Percentiles rank a stretch among this genome's conserved stretches.
Evolutionary conservation across 73 alveolate genomes (phyloP).

Genomic region (Stentor roeselii): DNA sequence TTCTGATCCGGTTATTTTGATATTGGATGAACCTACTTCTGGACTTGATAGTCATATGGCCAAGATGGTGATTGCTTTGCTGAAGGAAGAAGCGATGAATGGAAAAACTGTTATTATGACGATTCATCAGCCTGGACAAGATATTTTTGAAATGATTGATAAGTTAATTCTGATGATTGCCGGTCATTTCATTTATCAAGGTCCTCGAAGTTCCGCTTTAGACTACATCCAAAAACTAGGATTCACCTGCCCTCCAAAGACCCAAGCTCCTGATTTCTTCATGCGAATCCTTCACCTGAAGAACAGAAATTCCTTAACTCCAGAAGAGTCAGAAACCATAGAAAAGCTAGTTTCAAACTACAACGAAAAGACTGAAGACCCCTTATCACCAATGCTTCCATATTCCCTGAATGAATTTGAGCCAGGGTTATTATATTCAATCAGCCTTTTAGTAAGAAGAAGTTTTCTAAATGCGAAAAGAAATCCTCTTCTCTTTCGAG

Average conservation of each 20-base stretch:
- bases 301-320: background rate
- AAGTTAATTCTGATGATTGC: too few relatives aligned
- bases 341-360: constrained; percentile 31
- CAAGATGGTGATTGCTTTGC: too few relatives aligned
- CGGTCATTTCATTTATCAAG: constrained; percentile 42
- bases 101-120: too few relatives aligned
- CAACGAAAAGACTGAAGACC: constrained; percentile 11
- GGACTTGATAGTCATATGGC: too few relatives aligned
- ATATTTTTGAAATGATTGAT: too few relatives aligned
- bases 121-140: too few relatives aligned
- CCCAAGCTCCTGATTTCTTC: constrained; percentile 71
- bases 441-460: background rate
- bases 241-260: constrained; percentile 50
- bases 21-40: too few relatives aligned
- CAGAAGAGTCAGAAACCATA: background rate
- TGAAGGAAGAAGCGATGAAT: too few relatives aligned
- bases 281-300: constrained; percentile 19
- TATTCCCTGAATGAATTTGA: too few relatives aligned
- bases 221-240: constrained; percentile 48
- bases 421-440: too few relatives aligned
- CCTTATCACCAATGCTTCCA: too few relatives aligned
- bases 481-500: background rate
- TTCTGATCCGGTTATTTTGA: too few relatives aligned
- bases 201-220: constrained; percentile 25
- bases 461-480: background rate